Evolutionary conservation across 805 yeast genomes (phyloP).

Genomic region (Lipomyces sp.): DNA sequence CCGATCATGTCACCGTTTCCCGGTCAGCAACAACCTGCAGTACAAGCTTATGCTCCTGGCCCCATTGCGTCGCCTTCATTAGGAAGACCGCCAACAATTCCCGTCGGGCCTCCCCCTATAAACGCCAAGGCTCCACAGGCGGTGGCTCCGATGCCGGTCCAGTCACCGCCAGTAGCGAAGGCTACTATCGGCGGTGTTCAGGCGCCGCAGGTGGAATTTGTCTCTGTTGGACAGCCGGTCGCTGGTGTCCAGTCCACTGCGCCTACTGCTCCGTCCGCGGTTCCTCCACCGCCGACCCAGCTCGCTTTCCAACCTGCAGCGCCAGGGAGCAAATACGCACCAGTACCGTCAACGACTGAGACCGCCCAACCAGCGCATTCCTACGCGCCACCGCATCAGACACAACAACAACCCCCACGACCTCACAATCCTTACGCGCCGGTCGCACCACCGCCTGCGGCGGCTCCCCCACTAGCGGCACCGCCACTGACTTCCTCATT

Average conservation of each 20-base stretch:
- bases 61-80: conserved; percentile 12
- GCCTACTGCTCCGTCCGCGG: conserved; percentile 2
- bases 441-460: conserved; percentile 23
- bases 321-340: conserved; percentile 16
- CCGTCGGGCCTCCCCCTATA: conserved; percentile 36
- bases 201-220: conserved; percentile 33
- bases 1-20: conserved; percentile 37
- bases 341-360: conserved; percentile 39
- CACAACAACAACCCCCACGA: conserved; percentile 10
- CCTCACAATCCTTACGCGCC: conserved; percentile 34
- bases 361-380: conserved; percentile 49
- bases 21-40: conserved; percentile 38
- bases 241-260: conserved; percentile 12
- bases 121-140: conserved; percentile 36
- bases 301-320: conserved; percentile 41
- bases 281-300: conserved; percentile 20
- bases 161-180: conserved; percentile 26
- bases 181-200: conserved; percentile 21
- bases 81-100: conserved; percentile 21
- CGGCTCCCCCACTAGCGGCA: conserved; percentile 24
- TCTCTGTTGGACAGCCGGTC: conserved; percentile 31
- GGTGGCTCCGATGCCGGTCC: conserved; percentile 25
- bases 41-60: conserved; percentile 44
- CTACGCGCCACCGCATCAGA: conserved; percentile 47
- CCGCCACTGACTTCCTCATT: conserved; percentile 22